Evolutionary conservation across 495 filamentous ascomycete genomes (phyloP).

Genomic region (Acidiella bohemica): DNA sequence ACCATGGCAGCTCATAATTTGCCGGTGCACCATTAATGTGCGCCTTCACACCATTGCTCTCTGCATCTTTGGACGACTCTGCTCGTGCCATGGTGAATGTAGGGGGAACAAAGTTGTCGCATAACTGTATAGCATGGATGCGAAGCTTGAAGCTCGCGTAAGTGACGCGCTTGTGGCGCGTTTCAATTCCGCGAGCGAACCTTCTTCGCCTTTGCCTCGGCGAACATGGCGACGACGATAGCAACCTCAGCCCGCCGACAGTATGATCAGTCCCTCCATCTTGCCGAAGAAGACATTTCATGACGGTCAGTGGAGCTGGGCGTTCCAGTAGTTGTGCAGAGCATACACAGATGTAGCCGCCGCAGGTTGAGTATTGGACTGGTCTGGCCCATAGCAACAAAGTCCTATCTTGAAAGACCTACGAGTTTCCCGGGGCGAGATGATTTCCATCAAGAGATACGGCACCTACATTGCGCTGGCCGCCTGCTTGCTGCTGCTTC

Average conservation of each 20-base stretch:
- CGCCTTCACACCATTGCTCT: slow-evolving; percentile 53
- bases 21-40: slow-evolving; percentile 42
- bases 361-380: too few species aligned
- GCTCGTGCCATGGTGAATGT: slow-evolving; percentile 31
- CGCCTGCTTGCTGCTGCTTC: slow-evolving; percentile 1
- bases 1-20: slow-evolving; percentile 89
- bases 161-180: slow-evolving; percentile 1
- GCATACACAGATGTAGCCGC: too few species aligned
- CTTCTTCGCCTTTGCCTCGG: background rate
- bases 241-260: background rate
- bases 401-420: too few species aligned
- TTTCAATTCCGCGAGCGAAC: background rate
- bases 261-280: too few species aligned
- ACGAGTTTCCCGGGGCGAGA: too few species aligned
- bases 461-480: slow-evolving; percentile 4
- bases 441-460: too few species aligned
- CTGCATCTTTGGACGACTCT: slow-evolving; percentile 66
- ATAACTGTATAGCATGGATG: background rate
- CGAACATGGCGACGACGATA: background rate
- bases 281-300: too few species aligned
- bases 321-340: too few species aligned
- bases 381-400: too few species aligned
- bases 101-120: background rate
- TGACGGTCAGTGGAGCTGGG: too few species aligned
- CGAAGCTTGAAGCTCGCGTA: background rate